Evolutionary conservation across 305 asterid genomes (phyloP), one percentile per base, ranked within the genome.

Genomic region (Rubia occidens): DNA sequence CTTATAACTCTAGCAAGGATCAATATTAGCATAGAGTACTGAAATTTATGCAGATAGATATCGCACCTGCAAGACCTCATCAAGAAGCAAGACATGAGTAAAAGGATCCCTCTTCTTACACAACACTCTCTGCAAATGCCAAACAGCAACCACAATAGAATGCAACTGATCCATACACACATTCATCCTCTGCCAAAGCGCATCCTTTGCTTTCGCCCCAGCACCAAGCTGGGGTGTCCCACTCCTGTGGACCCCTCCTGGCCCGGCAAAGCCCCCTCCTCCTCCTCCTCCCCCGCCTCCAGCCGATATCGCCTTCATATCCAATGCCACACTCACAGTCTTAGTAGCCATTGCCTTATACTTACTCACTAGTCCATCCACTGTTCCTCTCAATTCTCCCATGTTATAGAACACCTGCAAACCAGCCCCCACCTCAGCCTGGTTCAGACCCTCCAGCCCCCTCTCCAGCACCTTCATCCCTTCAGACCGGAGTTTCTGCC

Each of bases 41-140:
- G 3, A n/a, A 72, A 44, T 56, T n/a, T 56, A 56, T 47, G 55
- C 51, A 62, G 26, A 62, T 17, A 9, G 8, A 2, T 61, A 53
- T 60, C 70, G 68, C 40, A 88, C 98, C 95, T 87, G 86, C 86
- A 89, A 88, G 75, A 89, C 95, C 80, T 89, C 96, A 69, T 92
- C 98, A 20, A 92, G 87, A 82, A 92, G 81, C 64, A 92, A 77
- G 70, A 88, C 95, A 79, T 89, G 98, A 1, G 96, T 88, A 77
- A 92, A 92, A 6, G 96, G 98, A 76, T 92, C 98, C 73, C 94
- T 80, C 83, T 92, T 92, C 93, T 92, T 92, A 7, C 96, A 87
- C 82, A 89, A 77, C 72, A 92, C 96, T 74, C 98, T 86, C 85
- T 92, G 98, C 83, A 92, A 83, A 80, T 92, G 98, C 96, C 98